Base-by-base conservation (phyloP, 2,329 filamentous ascomycete genomes). In the Neonectria magnoliae region DNA sequence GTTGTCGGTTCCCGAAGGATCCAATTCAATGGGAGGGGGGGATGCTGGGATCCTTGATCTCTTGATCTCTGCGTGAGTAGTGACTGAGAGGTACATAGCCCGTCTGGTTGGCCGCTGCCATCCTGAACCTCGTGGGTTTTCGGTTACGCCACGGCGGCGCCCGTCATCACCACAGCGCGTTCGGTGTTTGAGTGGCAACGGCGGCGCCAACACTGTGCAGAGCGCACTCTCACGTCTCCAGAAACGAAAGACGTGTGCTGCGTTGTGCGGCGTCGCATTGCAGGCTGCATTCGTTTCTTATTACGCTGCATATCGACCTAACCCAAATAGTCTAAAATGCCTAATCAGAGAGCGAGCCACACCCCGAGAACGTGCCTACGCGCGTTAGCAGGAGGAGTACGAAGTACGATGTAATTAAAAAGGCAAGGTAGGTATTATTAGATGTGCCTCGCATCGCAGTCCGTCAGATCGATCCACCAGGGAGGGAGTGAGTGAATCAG, bases 91-190 rank as follows among this genome's bases (percentile, higher is more conserved):
- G 50, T 47, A 55, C 47, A 60, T 57, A 31, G 52, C 27, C 29
- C 29, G 58, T 36, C 33, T 67, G 59, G 57, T 60, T 62, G 61
- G 59, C 44, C 54, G 57, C 18, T 65, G 55, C 48, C 42, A 42
- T 63, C 52, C 54, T 57, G 41, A 52, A 31, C 59, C 65, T 65
- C 61, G 58, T 65, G 65, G 53, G 52, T 55, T 47, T 58, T 65
- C 22, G 44, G 50, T 57, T 57, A 54, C 59, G 67, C 62, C 67
- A 69, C 66, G 25, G 50, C 57, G 59, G 54, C 52, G 61, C 48
- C 62, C 62, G 58, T 68, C 58, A 65, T 60, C 52, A 60, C 47
- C 54, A 58, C 18, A 31, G 47, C 47, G 47, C 45, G 41, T 57
- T 9, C 54, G 36, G 36, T 31, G 45, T 33, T 33, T 33, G 56